phyloP scores from a whole-genome alignment of 2,329 filamentous ascomycete genomes.

The Aureobasidium sp. region DNA sequence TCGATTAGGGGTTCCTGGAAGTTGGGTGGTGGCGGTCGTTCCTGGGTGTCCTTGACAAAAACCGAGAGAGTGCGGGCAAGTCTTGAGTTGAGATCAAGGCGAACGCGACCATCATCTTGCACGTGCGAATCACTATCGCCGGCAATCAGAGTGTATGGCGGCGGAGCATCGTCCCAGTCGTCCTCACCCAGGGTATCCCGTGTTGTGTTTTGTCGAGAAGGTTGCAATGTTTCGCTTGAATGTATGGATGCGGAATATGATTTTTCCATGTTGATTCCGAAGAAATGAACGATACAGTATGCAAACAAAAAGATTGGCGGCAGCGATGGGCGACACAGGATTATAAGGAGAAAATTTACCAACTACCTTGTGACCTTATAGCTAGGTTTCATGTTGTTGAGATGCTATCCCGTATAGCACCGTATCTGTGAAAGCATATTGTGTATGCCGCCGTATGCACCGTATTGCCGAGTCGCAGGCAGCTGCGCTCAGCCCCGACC shows the following conservation, averaged over 20 bases:
- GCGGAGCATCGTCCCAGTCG: background rate
- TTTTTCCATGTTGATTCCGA: background rate
- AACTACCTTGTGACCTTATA: background rate
- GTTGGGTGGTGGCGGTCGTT: background rate
- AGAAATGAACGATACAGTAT: too few species aligned
- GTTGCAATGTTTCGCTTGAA: background rate
- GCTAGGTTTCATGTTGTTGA: background rate
- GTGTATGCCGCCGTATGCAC: background rate
- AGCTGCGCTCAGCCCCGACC: background rate
- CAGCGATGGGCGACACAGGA: background rate
- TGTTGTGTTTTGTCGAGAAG: background rate
- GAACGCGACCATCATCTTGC: background rate
- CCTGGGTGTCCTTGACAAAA: background rate
- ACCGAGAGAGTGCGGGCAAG: slow-evolving; percentile 3
- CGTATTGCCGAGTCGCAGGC: background rate
- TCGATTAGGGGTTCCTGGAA: background rate
- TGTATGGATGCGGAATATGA: background rate
- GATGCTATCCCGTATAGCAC: background rate
- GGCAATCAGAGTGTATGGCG: background rate
- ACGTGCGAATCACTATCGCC: background rate
- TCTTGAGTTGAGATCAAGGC: background rate
- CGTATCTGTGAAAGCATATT: background rate
- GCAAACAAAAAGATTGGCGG: background rate
- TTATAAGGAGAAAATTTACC: background rate
- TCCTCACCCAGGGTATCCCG: background rate